Conservation (phyloP, 2,329 filamentous ascomycete genomes). For the Chrysoporthe deuterocubensis region DNA sequence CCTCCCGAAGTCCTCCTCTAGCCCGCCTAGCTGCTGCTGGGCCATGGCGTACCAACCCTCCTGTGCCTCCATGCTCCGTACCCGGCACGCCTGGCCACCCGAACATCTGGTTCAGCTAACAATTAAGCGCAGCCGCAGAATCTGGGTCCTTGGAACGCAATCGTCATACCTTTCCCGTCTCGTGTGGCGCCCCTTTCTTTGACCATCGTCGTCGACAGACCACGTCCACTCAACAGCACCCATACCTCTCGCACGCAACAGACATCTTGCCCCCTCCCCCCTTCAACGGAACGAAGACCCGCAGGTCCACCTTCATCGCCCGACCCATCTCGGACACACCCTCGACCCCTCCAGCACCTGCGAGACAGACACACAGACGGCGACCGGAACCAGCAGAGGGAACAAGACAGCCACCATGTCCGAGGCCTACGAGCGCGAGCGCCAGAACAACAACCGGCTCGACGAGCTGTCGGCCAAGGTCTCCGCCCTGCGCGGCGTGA, state of each 20-base stretch:
- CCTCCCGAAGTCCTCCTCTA: neutral
- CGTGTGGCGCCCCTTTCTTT: slow-evolving; percentile 15
- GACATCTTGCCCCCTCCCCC: no score
- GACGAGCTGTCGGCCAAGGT: slow-evolving; percentile 91
- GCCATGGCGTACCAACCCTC: no score
- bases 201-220: neutral
- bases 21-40: neutral
- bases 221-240: neutral
- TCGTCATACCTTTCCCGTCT: slow-evolving; percentile 6
- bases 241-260: no score
- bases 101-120: neutral
- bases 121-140: slow-evolving; percentile 4
- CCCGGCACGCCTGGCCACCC: no score
- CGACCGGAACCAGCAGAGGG: neutral
- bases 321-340: neutral
- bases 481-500: slow-evolving; percentile 87
- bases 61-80: neutral
- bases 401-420: slow-evolving; percentile 56
- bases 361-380: neutral
- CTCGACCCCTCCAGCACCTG: neutral
- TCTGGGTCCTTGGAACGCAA: slow-evolving; percentile 2
- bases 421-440: slow-evolving; percentile 78
- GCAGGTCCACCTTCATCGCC: neutral
- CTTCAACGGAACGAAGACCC: neutral
- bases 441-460: slow-evolving; percentile 93